phyloP scores from a whole-genome alignment of 768 basidiomycete genomes.

The Macrocybe gigantea region DNA sequence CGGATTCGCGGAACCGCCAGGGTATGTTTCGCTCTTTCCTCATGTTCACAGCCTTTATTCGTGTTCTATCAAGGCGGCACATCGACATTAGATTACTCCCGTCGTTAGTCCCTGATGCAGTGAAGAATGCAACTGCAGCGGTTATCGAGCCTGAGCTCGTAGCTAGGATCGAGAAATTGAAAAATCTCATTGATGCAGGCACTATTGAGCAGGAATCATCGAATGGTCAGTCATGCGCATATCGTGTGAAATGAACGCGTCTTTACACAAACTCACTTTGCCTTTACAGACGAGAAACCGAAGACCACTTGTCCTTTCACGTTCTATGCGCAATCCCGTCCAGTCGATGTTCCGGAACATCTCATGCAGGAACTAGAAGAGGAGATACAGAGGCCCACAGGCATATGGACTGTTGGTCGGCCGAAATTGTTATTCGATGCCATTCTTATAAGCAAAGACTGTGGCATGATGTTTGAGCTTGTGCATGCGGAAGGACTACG shows the following conservation, averaged over 20 bases:
- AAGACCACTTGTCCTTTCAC: conserved; percentile 60
- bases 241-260: too few relatives aligned
- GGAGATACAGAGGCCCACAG: conserved; percentile 71
- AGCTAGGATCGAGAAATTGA: conserved; percentile 52
- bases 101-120: conserved; percentile 50
- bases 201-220: conserved; percentile 48
- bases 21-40: conserved; percentile 33
- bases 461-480: conserved; percentile 69
- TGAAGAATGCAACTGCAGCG: conserved; percentile 52
- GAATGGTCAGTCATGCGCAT: conserved; percentile 15
- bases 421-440: conserved; percentile 58
- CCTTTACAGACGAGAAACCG: conserved; percentile 34
- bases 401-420: conserved; percentile 49
- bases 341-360: conserved; percentile 41
- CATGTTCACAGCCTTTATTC: not conserved
- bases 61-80: conserved; percentile 30
- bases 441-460: conserved; percentile 71
- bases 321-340: conserved; percentile 60
- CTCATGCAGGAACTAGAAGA: conserved; percentile 68
- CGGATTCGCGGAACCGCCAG: conserved; percentile 59
- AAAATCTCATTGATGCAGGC: conserved; percentile 61
- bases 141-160: conserved; percentile 56
- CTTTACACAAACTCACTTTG: not conserved
- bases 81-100: conserved; percentile 68
- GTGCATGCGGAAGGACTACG: conserved; percentile 64